Base-by-base conservation (phyloP, 1,284 basidiomycete species). In the Pholiota adiposa region DNA sequence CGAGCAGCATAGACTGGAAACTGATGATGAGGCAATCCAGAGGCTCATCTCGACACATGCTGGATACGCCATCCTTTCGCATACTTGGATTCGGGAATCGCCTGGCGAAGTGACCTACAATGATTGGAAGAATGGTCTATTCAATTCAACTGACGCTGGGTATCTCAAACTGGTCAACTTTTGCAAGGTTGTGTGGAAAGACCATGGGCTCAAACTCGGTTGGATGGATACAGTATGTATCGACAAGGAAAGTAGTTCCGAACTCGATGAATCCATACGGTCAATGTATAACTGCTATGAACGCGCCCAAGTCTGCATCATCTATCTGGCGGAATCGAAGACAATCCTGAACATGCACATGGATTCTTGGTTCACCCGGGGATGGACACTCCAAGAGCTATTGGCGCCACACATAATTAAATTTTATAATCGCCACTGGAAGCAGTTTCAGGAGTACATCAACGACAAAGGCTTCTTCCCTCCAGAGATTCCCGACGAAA, bases 191-290 rank as follows among this genome's bases (percentile, higher is more conserved):
- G 31, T 44, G 8, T 27, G 21, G 12, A 9, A 36, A 11, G 23
- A 56, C 5, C 29, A 56, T 12, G 33, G 23, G 8, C 14, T 48
- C 8, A 33, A 14, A 1, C 21, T 57, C 12, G 55, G 33, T 4
- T 56, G 54, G 54, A 56, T 50, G 54, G 54, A 56, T 23, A 56
- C 44, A 8, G 36, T 56, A 21, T 56, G 54, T 16, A 56, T 56
- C 23, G 38, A 56, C 46, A 56, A 56, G 46, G 31, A 56, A 12
- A 56, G 54, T 25, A 56, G 40, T 27, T 56, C 54, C 21, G 54
- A 56, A 21, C 54, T 56, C 3, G 54, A 50, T 25, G 54, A 56
- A 11, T 56, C 54, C 23, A 49, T 56, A 8, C 54, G 54, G 8
- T 50, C 46, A 5, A 56, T 56, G 54, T 56, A 36, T 21, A 23